Base-by-base conservation (phyloP, 306 rosid genomes). In the Erythrophleum fordii region DNA sequence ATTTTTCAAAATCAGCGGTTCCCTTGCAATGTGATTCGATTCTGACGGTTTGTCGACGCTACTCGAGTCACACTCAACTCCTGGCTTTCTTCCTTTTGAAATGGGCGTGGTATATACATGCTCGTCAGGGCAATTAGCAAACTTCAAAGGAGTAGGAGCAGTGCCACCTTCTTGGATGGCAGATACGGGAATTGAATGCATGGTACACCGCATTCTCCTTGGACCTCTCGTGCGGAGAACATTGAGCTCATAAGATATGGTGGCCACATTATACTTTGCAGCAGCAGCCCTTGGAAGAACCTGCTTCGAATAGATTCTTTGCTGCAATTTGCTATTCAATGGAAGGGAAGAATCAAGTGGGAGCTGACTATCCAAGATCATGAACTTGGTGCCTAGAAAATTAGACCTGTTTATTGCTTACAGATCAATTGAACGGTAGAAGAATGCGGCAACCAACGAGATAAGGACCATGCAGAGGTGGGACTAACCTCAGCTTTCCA, bases 161-260 rank as follows among this genome's bases (percentile, higher is more conserved):
- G 83, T 81, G 20, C 97, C 97, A 11, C 94, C 95, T 79, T 92
- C 97, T 86, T 91, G 88, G 58, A 94, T 82, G 44, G 98, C 69
- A 45, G 94, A 86, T 35, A 88, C 73, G 9, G 97, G 98, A 51
- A 92, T 92, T 11, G 93, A 88, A 65, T 90, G 92, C 92, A 95
- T 87, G 49, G 81, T 80, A 77, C 97, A 90, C 74, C 87, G 86
- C 97, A 95, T 95, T 90, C 97, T 78, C 81, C 98, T 90, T 2
- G 99, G 99, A 56, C 99, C 99, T 81, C 99, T 90, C 9, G 99
- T 91, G 9, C 99, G 94, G 55, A 92, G 95, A 79, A 95, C 91
- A 51, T 95, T 95, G 79, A 95, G 97, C 85, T 93, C 94, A 72
- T 90, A 95, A 25, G 86, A 88, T 72, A 95, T 72, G 4, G 97